phyloP scores from a whole-genome alignment of 805 yeast genomes.

The Myxozyma mucilagina region DNA sequence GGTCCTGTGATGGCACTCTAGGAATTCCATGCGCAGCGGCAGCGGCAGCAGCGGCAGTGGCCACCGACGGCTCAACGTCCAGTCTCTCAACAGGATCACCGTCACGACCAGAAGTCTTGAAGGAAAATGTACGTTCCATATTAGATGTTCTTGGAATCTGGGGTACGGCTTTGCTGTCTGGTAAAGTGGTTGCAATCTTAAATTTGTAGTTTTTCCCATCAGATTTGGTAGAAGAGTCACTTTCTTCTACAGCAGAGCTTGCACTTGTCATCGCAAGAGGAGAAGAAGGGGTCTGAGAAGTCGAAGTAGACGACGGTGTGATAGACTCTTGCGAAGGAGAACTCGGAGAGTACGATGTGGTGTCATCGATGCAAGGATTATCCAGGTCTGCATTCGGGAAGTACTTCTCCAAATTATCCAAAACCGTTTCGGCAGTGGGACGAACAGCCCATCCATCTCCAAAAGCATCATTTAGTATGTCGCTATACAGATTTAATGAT shows the following conservation, averaged over 20 bases:
- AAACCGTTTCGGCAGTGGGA: slow-evolving; percentile 93
- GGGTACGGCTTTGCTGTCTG: neutral
- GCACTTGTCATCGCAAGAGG: slow-evolving; percentile 3
- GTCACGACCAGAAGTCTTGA: slow-evolving; percentile 9
- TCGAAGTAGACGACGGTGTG: neutral
- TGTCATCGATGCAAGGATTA: slow-evolving; percentile 78
- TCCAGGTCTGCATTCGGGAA: slow-evolving; percentile 93
- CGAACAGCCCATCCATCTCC: slow-evolving; percentile 63
- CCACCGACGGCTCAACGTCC: slow-evolving; percentile 15
- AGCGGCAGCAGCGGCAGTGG: slow-evolving; percentile 12
- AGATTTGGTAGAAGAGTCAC: neutral
- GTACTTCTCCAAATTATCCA: slow-evolving; percentile 84
- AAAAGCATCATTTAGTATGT: neutral
- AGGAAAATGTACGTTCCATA: slow-evolving; percentile 28
- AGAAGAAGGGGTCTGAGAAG: neutral
- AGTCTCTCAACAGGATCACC: slow-evolving; percentile 25
- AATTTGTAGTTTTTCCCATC: neutral
- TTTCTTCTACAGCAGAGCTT: neutral
- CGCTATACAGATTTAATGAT: neutral
- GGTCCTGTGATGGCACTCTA: neutral
- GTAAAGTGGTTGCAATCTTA: neutral
- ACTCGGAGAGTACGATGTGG: slow-evolving; percentile 13
- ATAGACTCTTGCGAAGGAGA: slow-evolving; percentile 15
- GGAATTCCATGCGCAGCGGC: slow-evolving; percentile 1
- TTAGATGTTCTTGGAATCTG: neutral